Base-by-base conservation (phyloP, 805 yeast species). In the Wickerhamiella kurtzmanii region DNA sequence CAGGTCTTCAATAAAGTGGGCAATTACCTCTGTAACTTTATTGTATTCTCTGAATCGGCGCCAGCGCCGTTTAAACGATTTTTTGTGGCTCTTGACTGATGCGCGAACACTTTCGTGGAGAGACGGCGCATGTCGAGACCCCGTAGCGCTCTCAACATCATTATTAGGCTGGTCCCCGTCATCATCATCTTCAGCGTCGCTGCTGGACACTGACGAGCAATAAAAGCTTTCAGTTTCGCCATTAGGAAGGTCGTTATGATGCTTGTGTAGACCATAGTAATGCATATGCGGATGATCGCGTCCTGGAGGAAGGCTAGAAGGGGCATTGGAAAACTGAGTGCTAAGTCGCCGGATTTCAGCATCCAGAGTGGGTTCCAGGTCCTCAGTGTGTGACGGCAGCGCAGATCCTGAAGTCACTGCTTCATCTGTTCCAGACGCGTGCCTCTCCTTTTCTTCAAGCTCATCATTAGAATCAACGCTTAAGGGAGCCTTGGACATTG, bases 1-100 rank as follows among this genome's bases (percentile, higher is more conserved):
- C n/a, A 57, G 18, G 39, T 57, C 58, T 35, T 52, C 58, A 2
- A 50, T 2, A 48, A 80, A 75, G 60, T 80, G 82, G 45, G 74
- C 47, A 2, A 51, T 16, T 28, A 46, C 54, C 35, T 18, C 42
- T 8, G 49, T 44, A 3, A 43, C 49, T 13, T 15, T 11, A 40
- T 50, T 52, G 46, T 45, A 45, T 35, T 44, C 36, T 25, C 53
- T 53, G 39, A 50, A 41, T 9, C 22, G 17, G 19, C 41, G 37
- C 60, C 60, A 56, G 15, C 25, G 15, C 20, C 32, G 16, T 22
- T 64, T 54, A 44, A 66, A 64, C 15, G 40, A 38, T 8, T 4
- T 15, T 3, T 17, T 15, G 19, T 18, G 25, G 28, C 41, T 15
- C 49, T 43, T 11, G 42, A 22, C 18, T 35, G 20, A 11, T 40